Base-by-base conservation (phyloP, 768 basidiomycete genomes). In the Tricholoma sp. region DNA sequence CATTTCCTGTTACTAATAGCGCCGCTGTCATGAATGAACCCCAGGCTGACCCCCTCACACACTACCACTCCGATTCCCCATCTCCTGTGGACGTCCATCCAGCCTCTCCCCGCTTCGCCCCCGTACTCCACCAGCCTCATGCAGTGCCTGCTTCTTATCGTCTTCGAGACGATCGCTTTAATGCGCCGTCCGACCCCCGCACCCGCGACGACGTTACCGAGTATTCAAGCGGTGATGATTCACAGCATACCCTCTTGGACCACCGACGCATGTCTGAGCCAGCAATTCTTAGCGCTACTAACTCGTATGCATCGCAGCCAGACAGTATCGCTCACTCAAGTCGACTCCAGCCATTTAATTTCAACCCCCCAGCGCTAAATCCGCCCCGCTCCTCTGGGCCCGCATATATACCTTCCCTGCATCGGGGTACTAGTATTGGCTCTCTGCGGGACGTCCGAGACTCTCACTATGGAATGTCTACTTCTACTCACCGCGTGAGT, bases 251-350 rank as follows among this genome's bases (percentile, higher is more conserved):
- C 56, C 66, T 75, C 59, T 69, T 79, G 56, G 83, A 84, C 72
- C 82, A 83, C 53, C 76, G 85, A 65, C 82, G 85, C 68, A 84
- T 86, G 82, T 87, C 85, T 64, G 85, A 86, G 66, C 84, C 85
- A 48, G 71, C 81, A 54, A 72, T 80, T 59, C 74, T 79, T 58
- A 64, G 67, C 52, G 63, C 65, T 50, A 63, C 74, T 61, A 74
- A 73, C 66, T 59, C 76, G 53, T 75, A 81, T 65, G 60, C 72
- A 41, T 59, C 70, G 52, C 65, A 73, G 44, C 53, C 73, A 54
- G 53, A 70, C 39, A 70, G 70, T 55, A 47, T 68, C 53, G 54
- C 72, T 53, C 59, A 68, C 50, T 66, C 61, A 56, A 77, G 71
- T 55, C 73, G 72, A 59, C 71, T 73, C n/a, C 76, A 77, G 52